Evolutionary conservation across 192 early-diverging fungal species (phyloP).

Genomic region (Cetraspora pellucida): DNA sequence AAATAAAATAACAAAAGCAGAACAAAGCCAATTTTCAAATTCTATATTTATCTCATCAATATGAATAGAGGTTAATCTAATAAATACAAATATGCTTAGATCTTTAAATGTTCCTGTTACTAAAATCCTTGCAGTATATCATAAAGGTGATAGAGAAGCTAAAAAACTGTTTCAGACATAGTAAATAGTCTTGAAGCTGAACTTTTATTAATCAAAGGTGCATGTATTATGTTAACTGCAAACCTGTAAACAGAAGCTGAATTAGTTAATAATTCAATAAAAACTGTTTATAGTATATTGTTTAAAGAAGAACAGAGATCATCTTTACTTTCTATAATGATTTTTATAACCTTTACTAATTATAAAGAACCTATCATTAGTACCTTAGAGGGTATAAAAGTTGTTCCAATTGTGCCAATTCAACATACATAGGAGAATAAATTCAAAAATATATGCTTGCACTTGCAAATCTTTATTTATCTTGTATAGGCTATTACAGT

Average conservation of each 20-base stretch:
- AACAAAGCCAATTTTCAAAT: neutral
- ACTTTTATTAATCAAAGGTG: neutral
- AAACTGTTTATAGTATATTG: neutral
- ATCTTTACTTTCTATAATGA: too few relatives aligned
- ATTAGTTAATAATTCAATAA: neutral
- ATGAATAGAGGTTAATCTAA: neutral
- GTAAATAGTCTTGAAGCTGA: neutral
- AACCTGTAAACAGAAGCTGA: neutral
- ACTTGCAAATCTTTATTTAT: too few relatives aligned
- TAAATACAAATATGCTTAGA: neutral
- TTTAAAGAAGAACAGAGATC: too few relatives aligned
- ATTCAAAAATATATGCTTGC: too few relatives aligned
- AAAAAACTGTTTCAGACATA: neutral
- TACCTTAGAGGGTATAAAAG: too few relatives aligned
- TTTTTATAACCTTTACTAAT: too few relatives aligned
- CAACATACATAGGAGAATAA: too few relatives aligned
- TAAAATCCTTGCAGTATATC: neutral
- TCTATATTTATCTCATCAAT: neutral
- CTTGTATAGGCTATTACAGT: too few relatives aligned
- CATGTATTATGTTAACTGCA: neutral
- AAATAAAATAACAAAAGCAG: neutral
- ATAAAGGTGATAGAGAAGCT: neutral
- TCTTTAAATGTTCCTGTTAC: neutral
- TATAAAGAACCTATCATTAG: too few relatives aligned
- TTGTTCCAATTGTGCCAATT: too few relatives aligned